Evolutionary conservation across 768 basidiomycete species (phyloP), one percentile per base, ranked within the genome.

Genomic region (Aureoboletus auriporus): DNA sequence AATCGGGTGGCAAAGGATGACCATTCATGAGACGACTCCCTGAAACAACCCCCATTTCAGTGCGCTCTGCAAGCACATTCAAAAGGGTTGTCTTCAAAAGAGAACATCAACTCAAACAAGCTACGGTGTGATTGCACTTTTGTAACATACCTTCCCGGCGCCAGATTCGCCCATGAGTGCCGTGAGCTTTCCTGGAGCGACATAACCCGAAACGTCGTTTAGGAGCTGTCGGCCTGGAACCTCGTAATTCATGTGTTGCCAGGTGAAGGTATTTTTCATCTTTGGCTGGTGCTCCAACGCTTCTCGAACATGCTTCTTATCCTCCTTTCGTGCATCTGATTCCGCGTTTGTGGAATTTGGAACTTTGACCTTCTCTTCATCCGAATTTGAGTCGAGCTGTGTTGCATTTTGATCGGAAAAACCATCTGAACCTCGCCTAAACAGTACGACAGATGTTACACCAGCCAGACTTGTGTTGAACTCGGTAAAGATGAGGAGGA

Each of bases 181-280:
- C 0, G 86, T 89, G 48, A 92, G 65, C 50, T 75, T 90, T 5
- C 92, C 91, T 0, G 90, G 92, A 9, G 79, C 80, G 16, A 90
- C 89, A 63, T 77, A 93, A 0, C 90, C 90, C 27, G 82, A 86
- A 11, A 93, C 75, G 39, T 88, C 76, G 53, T 90, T 77, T 46
- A 92, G 70, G 2, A 92, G 71, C 28, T 65, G 67, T 33, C 77
- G 69, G 13, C 82, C 71, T 1, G 76, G 71, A 0, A 93, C 82
- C 29, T 75, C 76, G 62, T 93, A 94, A 47, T 73, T 70, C 41
- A 91, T 53, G 51, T 81, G 71, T 44, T 82, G 75, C 89, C 89
- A 96, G 1, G 92, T 89, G 67, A 96, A 93, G 6, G 83, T 75
- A 55, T 85, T 75, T 16, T 64, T 72, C 74, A 51, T 64, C 49